Evolutionary conservation across 2,329 filamentous ascomycete genomes (phyloP), one percentile per base, ranked within the genome.

Genomic region (Orbilia oligospora): DNA sequence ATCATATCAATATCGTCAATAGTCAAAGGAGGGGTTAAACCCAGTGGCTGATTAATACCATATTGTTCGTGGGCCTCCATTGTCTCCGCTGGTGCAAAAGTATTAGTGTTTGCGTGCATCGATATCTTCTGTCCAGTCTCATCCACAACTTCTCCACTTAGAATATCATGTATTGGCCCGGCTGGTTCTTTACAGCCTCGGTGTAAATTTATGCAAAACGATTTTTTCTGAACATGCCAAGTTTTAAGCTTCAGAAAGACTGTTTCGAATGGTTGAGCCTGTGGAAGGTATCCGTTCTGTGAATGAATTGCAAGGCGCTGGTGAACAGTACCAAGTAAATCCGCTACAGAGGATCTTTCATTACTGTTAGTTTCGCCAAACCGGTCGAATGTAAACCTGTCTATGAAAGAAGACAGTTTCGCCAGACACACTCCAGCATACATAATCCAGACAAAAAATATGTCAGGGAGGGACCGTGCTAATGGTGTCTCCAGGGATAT

Each of bases 181-280:
- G 48, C 30, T 14, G 48, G 8, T 30, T 67, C 64, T 16, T 22
- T 67, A 24, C 64, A 67, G 5, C 64, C 64, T 12, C 30, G 14
- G 9, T 55, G 64, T 1, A 41, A 27, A 27, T 67, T 67, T 48
- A 67, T 67, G 18, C 64, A 67, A 53, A 53, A 67, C 2, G 64
- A 48, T 20, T 67, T 48, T 10, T 55, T 67, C 14, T 67, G 64
- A 41, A 67, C n/a, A 44, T 67, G 41, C 66, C 51, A 69, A 20
- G 49, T 53, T 14, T 9, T 46, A 5, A 69, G 66, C n/a, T 56
- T 61, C 14, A 20, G 2, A 12, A 69, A 69, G 8, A 69, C 66
- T 10, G 27, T 48, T 20, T n/a, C 18, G 18, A 70, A 70, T 38
- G 66, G 66, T 24, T 18, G 51, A 22, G 66, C 66, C 30, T 70